A percentile compares a stretch with the other conserved stretches of the same genome.
Conservation (phyloP, 2,329 filamentous ascomycete species). For the Parascedosporium putredinis region DNA sequence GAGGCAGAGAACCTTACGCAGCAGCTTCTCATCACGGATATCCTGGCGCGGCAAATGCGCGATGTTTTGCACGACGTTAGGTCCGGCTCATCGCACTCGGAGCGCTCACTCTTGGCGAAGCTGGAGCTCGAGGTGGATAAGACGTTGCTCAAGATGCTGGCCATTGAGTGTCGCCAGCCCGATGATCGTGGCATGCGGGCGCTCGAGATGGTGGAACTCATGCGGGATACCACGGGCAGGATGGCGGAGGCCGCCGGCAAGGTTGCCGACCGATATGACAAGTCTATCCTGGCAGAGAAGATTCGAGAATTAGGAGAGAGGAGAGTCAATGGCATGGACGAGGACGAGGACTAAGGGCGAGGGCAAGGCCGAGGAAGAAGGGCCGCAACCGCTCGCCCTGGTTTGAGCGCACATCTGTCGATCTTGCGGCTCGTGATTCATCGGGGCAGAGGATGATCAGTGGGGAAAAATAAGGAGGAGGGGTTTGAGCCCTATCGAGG, state of each 20-base stretch:
- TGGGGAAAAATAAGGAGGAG: not conserved
- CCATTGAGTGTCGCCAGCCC: slow-evolving; percentile 79
- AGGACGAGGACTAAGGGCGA: slow-evolving; percentile 36
- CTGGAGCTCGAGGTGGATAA: slow-evolving; percentile 85
- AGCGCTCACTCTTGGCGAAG: slow-evolving; percentile 56
- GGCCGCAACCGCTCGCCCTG: no score
- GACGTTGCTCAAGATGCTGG: slow-evolving; percentile 75
- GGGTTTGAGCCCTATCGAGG: no score
- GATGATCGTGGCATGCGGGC: slow-evolving; percentile 94
- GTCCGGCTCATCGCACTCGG: slow-evolving; percentile 29
- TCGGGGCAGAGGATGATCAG: not conserved
- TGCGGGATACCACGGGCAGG: slow-evolving; percentile 73
- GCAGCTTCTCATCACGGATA: slow-evolving; percentile 62
- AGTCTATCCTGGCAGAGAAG: slow-evolving; percentile 74
- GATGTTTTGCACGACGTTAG: slow-evolving; percentile 60
- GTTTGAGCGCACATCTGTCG: not conserved
- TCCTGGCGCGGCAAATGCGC: slow-evolving; percentile 63
- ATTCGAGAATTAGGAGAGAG: slow-evolving; percentile 76
- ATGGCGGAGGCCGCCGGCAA: slow-evolving; percentile 90
- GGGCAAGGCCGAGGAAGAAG: no score
- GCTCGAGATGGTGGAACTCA: slow-evolving; percentile 76
- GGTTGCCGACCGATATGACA: slow-evolving; percentile 76
- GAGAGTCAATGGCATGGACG: slow-evolving; percentile 45
- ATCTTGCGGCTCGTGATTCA: slow-evolving; percentile 9
- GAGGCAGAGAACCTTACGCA: slow-evolving; percentile 61